Conservation (phyloP, 345 rosid genomes). For the Syzygium aqueum region DNA sequence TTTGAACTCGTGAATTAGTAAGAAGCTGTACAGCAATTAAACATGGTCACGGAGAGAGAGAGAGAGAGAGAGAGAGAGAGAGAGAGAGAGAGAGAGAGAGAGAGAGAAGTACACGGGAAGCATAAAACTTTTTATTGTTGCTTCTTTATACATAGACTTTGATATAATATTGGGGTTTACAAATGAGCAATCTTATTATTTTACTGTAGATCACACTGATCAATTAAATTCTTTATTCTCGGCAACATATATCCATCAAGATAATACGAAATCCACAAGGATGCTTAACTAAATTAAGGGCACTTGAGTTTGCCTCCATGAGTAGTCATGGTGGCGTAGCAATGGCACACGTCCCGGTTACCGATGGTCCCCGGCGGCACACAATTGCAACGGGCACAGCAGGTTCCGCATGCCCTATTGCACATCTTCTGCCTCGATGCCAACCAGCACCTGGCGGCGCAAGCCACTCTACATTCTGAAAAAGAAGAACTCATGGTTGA, state of each 20-base stretch:
- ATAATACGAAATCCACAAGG: not conserved
- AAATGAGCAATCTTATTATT: not conserved
- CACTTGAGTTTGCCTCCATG: constrained; percentile 73
- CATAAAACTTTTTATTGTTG: not conserved
- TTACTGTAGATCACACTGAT: not conserved
- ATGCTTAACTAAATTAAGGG: constrained; percentile 23
- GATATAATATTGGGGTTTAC: not conserved
- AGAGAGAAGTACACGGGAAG: accelerated
- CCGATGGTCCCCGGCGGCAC: constrained; percentile 77
- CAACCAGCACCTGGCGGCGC: constrained; percentile 47
- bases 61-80: accelerated
- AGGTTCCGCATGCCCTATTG: constrained; percentile 68
- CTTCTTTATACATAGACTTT: not conserved
- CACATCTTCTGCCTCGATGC: constrained; percentile 54
- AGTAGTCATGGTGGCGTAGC: constrained; percentile 65
- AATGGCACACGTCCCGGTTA: constrained; percentile 49
- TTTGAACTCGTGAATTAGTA: not conserved
- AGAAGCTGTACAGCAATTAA: too few species aligned
- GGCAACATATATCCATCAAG: not conserved
- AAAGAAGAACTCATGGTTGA: not conserved
- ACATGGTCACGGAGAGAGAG: not conserved
- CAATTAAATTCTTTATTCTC: not conserved
- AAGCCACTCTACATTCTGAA: constrained; percentile 54
- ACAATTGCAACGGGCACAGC: constrained; percentile 65
- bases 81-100: accelerated